These are phyloP conservation scores for rapeseed (Brassica napus) DNA, from an alignment of 345 rosid genomes.

Conservation along the genomic window Da-Ae NC_063434.1:23605001-23605500, in stretches of 20 bases:
- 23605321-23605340: too few species aligned
- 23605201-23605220: too few species aligned
- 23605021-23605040: constrained; percentile 81
- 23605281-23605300: too few species aligned
- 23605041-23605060: constrained; percentile 70
- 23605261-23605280: too few species aligned
- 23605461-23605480: background rate
- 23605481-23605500: background rate
- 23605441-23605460: background rate
- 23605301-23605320: too few species aligned
- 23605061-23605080: constrained; percentile 32
- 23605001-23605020: constrained; percentile 43
- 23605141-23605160: background rate
- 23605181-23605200: background rate
- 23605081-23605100: constrained; percentile 3
- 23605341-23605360: background rate
- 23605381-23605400: background rate
- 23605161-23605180: constrained; percentile 10
- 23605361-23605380: background rate
- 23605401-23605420: background rate
- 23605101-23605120: constrained; percentile 10
- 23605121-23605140: constrained; percentile 16
- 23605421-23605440: background rate
- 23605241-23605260: too few species aligned
- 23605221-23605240: too few species aligned